These are phyloP conservation scores for Gloeopeniophorella convolvens DNA, from an alignment of 768 basidiomycete species.

Conservation along the genomic window DNA sequence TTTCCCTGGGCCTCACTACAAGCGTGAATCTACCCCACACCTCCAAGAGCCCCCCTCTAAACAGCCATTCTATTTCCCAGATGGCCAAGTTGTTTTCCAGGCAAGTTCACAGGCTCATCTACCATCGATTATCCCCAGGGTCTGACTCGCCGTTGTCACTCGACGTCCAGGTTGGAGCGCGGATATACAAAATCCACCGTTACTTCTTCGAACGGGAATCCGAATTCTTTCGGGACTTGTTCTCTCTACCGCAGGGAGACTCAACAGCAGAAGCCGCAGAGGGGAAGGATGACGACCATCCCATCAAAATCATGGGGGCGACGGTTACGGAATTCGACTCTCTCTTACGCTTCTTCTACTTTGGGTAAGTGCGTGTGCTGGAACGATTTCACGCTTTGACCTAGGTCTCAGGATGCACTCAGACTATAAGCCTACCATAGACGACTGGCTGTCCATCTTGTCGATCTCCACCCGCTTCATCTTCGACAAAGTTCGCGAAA, in stretches of 20 bases:
- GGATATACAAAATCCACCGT: conserved; percentile 22
- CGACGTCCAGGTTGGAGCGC: conserved; percentile 14
- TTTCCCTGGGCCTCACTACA: no score
- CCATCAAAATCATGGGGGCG: conserved; percentile 17
- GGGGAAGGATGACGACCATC: conserved; percentile 20
- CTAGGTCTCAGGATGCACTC: not conserved
- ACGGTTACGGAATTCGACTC: conserved; percentile 14
- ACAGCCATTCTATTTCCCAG: no score
- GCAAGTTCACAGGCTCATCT: not conserved
- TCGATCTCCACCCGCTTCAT: conserved; percentile 5
- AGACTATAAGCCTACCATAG: not conserved
- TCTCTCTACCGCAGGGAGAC: conserved; percentile 18
- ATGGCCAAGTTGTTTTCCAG: conserved; percentile 10
- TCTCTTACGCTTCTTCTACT: conserved; percentile 21
- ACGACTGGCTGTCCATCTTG: conserved; percentile 17
- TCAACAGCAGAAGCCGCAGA: conserved; percentile 8
- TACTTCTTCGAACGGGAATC: conserved; percentile 20
- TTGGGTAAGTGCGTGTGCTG: conserved; percentile 6
- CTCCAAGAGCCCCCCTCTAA: no score
- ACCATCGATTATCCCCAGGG: not conserved
- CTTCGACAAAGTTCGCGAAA: not conserved
- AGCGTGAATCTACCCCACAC: no score
- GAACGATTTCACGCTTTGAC: not conserved
- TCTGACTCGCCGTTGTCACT: not conserved
- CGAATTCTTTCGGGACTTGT: conserved; percentile 16